Percentiles rank a stretch among this genome's conserved stretches.
phyloP scores from a whole-genome alignment of 495 filamentous ascomycete species.

The Hamigera avellanea region DNA sequence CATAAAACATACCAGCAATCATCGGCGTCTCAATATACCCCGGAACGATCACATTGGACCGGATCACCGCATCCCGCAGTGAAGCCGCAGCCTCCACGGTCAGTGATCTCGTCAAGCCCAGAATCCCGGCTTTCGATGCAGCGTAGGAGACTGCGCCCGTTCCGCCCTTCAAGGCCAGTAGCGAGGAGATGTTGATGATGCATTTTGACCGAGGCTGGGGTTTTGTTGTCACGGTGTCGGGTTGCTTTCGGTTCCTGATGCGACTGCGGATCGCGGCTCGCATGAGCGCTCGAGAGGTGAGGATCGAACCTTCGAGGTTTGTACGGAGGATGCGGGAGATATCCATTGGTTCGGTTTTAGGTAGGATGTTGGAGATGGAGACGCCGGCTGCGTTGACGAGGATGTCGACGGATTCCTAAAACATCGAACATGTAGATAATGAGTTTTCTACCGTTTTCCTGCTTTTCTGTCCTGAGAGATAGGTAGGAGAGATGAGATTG shows the following conservation, averaged over 20 bases:
- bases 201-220: constrained; percentile 26
- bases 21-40: constrained; percentile 75
- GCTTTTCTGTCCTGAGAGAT: constrained; percentile 7
- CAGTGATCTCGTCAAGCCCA: constrained; percentile 65
- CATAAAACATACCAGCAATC: constrained; percentile 48
- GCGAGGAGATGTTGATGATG: constrained; percentile 72
- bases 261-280: constrained; percentile 28
- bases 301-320: constrained; percentile 64
- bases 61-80: constrained; percentile 33
- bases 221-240: background rate
- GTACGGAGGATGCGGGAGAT: constrained; percentile 45
- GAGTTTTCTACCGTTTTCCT: too few relatives aligned
- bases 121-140: constrained; percentile 66
- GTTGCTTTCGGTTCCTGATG: constrained; percentile 15
- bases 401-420: constrained; percentile 41
- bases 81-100: constrained; percentile 44
- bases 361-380: constrained; percentile 45
- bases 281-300: constrained; percentile 46
- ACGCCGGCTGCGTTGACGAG: constrained; percentile 71
- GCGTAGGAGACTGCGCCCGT: constrained; percentile 61
- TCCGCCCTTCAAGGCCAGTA: constrained; percentile 53
- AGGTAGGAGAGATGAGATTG: background rate
- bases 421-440: background rate
- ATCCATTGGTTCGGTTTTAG: constrained; percentile 23
- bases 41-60: constrained; percentile 73